Evolutionary conservation across 2,329 filamentous ascomycete genomes (phyloP).

Genomic region (Elsinoe fawcettii): DNA sequence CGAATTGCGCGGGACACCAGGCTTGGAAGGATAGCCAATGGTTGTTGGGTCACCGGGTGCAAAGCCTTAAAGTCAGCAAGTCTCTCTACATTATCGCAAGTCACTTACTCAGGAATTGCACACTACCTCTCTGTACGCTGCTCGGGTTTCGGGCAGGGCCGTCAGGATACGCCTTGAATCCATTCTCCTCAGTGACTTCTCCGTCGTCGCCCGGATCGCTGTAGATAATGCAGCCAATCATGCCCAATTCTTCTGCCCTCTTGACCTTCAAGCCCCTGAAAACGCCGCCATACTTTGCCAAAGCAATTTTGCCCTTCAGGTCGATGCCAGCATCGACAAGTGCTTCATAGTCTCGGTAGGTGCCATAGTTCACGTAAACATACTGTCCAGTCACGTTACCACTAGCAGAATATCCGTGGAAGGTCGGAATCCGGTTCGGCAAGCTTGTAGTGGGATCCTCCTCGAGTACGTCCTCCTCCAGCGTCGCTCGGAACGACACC

Average conservation of each 20-base stretch:
- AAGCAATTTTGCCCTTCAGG: constrained; percentile 75
- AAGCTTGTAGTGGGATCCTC: constrained; percentile 66
- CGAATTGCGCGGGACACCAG: constrained; percentile 69
- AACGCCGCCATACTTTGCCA: constrained; percentile 76
- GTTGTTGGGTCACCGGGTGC: constrained; percentile 75
- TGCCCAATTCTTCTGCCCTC: constrained; percentile 81
- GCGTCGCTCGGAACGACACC: constrained; percentile 47
- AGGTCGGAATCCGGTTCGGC: constrained; percentile 45
- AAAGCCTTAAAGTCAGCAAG: constrained; percentile 36
- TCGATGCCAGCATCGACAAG: constrained; percentile 65
- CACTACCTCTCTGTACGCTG: constrained; percentile 82
- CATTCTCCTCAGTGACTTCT: constrained; percentile 70
- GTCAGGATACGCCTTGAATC: constrained; percentile 69
- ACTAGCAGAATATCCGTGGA: constrained; percentile 88
- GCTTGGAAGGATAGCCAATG: constrained; percentile 86
- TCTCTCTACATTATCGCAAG: background rate
- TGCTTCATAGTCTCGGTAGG: constrained; percentile 77
- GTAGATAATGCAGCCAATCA: constrained; percentile 79
- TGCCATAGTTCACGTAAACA: constrained; percentile 88
- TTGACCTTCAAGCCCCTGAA: constrained; percentile 92
- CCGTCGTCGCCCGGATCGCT: constrained; percentile 86
- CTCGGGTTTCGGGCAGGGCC: constrained; percentile 80
- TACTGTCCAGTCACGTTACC: constrained; percentile 85
- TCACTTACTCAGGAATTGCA: constrained; percentile 49
- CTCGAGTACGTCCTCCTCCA: constrained; percentile 76